phyloP scores from a whole-genome alignment of 257 asterid species.

The Perilla frutescens region DNA sequence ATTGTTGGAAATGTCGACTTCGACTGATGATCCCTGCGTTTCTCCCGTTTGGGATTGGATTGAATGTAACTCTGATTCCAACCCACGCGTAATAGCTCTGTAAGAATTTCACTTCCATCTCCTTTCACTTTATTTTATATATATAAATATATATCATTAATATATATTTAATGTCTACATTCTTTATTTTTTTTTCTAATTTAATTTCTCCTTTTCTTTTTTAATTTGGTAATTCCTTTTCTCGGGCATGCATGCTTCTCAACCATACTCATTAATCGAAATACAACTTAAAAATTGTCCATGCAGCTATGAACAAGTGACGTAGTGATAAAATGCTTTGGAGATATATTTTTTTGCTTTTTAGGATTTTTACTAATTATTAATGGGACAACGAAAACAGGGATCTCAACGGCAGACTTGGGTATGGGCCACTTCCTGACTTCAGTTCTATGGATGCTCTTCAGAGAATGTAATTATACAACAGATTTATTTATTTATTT shows the following conservation, averaged over 20 bases:
- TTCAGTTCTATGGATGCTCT: constrained; percentile 60
- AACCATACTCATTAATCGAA: too few relatives aligned
- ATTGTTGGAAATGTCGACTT: constrained; percentile 10
- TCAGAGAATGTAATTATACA: constrained; percentile 41
- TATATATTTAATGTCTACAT: not conserved
- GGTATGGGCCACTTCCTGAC: constrained; percentile 40
- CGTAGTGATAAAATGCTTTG: too few relatives aligned
- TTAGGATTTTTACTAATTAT: not conserved
- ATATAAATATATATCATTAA: not conserved
- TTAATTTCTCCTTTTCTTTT: not conserved
- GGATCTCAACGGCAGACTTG: constrained; percentile 29
- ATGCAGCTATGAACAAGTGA: too few relatives aligned
- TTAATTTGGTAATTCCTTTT: too few relatives aligned
- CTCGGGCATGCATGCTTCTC: too few relatives aligned
- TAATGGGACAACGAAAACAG: constrained; percentile 32
- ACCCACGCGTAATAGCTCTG: constrained; percentile 42
- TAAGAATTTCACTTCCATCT: constrained; percentile 25
- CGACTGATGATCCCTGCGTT: constrained; percentile 41
- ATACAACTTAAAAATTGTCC: too few relatives aligned
- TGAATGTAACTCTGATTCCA: constrained; percentile 40
- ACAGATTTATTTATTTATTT: not conserved
- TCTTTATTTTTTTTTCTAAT: not conserved
- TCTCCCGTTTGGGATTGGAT: constrained; percentile 48
- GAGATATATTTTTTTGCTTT: not conserved
- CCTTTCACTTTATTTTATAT: too few relatives aligned